phyloP scores from a whole-genome alignment of 164 flowering plant genomes.

The Magnolia officinalis region DNA sequence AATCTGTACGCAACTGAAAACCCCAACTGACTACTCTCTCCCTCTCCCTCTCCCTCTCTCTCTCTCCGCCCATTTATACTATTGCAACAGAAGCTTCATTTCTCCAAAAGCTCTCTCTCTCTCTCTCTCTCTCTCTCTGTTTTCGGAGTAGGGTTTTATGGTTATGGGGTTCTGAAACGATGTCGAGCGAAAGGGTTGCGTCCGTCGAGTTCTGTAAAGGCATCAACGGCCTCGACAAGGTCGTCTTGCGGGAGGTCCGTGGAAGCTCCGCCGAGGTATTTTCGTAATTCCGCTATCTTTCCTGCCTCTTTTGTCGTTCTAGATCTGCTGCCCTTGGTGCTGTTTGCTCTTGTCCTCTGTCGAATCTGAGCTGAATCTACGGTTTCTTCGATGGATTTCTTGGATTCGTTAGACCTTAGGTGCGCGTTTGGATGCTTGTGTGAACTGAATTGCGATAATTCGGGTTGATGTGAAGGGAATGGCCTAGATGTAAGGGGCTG shows the following conservation, averaged over 20 bases:
- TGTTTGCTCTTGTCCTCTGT: too few relatives aligned
- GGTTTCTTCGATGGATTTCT: too few relatives aligned
- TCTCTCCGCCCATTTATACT: background rate
- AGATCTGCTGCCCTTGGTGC: too few relatives aligned
- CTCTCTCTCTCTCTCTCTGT: background rate
- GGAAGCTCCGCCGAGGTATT: constrained; percentile 68
- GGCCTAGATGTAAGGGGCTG: too few relatives aligned
- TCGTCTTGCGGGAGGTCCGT: constrained; percentile 59
- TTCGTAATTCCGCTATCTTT: background rate
- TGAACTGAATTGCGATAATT: too few relatives aligned
- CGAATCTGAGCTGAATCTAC: too few relatives aligned
- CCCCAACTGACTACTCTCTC: background rate
- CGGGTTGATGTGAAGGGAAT: too few relatives aligned
- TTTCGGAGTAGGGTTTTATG: background rate
- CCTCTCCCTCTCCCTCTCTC: background rate
- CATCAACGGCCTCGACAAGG: constrained; percentile 69
- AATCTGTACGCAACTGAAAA: too few relatives aligned
- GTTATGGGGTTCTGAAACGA: background rate
- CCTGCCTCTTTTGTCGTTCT: background rate
- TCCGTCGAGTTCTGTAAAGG: constrained; percentile 50
- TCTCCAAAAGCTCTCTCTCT: background rate
- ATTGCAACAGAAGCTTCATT: background rate
- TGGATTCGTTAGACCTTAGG: too few relatives aligned
- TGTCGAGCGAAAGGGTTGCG: constrained; percentile 29
- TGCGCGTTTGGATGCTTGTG: too few relatives aligned